A percentile compares a stretch with the other conserved stretches of the same genome.
Conservation (phyloP, 2,329 filamentous ascomycete genomes). For the Colletotrichum noveboracense region DNA sequence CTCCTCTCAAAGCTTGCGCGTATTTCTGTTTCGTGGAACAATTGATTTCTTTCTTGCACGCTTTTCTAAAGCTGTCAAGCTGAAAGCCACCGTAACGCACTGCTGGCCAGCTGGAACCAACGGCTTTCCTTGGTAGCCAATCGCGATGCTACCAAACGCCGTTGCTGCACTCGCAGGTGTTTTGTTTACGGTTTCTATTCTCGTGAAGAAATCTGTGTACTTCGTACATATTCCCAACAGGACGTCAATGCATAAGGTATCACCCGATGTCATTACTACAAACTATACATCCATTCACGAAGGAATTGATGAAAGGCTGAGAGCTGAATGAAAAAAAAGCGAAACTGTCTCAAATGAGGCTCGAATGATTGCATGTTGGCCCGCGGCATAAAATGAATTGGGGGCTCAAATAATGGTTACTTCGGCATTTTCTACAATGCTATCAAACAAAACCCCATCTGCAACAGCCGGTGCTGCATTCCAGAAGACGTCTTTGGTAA, state of each 20-base stretch:
- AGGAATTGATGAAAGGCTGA: background rate
- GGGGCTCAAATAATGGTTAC: background rate
- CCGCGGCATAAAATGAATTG: background rate
- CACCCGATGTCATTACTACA: fast-evolving
- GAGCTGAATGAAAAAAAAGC: background rate
- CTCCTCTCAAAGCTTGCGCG: background rate
- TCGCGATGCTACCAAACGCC: background rate
- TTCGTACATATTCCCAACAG: background rate
- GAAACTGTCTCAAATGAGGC: background rate
- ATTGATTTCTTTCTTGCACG: background rate
- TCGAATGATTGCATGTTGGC: background rate
- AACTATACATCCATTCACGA: background rate
- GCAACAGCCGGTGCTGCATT: background rate
- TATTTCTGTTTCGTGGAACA: background rate
- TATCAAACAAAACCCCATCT: background rate
- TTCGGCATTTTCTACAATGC: background rate
- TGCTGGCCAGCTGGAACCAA: background rate
- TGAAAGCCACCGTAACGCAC: background rate
- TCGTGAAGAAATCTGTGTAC: fast-evolving
- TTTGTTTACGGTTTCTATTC: background rate
- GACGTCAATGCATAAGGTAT: background rate
- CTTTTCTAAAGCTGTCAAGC: background rate
- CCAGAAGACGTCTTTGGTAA: background rate
- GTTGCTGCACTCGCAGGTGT: background rate
- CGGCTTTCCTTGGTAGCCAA: background rate